Conservation (phyloP, 2,329 filamentous ascomycete genomes). For the Fusarium abutilonis region DNA sequence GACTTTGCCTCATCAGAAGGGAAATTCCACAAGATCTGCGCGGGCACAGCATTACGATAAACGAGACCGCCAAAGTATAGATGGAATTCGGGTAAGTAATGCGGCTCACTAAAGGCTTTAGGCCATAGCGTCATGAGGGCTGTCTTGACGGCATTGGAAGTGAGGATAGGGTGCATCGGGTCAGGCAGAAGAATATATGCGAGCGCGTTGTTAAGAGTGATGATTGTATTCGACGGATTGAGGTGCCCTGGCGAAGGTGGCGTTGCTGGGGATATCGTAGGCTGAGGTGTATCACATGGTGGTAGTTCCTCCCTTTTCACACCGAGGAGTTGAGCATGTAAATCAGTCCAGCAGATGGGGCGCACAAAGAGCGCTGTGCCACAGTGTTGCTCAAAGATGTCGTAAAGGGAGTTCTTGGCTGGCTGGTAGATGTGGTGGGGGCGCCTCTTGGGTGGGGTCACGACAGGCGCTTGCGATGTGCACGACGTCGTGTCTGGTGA, state of each 20-base stretch:
- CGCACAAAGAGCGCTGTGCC: slow-evolving; percentile 60
- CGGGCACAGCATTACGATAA: slow-evolving; percentile 58
- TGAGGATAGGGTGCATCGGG: slow-evolving; percentile 49
- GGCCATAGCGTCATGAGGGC: slow-evolving; percentile 60
- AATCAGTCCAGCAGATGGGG: slow-evolving; percentile 67
- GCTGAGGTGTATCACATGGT: slow-evolving; percentile 55
- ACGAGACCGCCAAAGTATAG: slow-evolving; percentile 60
- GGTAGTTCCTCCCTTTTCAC: slow-evolving; percentile 58
- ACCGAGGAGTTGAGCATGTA: slow-evolving; percentile 59
- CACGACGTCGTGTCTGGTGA: slow-evolving; percentile 39
- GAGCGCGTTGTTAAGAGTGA: slow-evolving; percentile 56
- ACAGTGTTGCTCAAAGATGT: slow-evolving; percentile 60
- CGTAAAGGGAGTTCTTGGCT: slow-evolving; percentile 61
- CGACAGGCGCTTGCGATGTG: slow-evolving; percentile 40
- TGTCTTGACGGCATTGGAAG: slow-evolving; percentile 55
- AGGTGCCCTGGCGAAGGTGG: slow-evolving; percentile 51
- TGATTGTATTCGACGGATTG: slow-evolving; percentile 55
- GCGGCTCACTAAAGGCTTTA: slow-evolving; percentile 45
- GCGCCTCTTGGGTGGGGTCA: slow-evolving; percentile 40
- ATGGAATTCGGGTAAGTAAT: slow-evolving; percentile 55
- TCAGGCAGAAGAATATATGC: slow-evolving; percentile 54
- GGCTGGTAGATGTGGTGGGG: slow-evolving; percentile 52
- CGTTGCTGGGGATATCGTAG: slow-evolving; percentile 47
- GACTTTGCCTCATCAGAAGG: slow-evolving; percentile 41
- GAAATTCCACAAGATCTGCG: slow-evolving; percentile 62